Conservation (phyloP, 2,329 filamentous ascomycete species). For the Huntiella moniliformis region DNA sequence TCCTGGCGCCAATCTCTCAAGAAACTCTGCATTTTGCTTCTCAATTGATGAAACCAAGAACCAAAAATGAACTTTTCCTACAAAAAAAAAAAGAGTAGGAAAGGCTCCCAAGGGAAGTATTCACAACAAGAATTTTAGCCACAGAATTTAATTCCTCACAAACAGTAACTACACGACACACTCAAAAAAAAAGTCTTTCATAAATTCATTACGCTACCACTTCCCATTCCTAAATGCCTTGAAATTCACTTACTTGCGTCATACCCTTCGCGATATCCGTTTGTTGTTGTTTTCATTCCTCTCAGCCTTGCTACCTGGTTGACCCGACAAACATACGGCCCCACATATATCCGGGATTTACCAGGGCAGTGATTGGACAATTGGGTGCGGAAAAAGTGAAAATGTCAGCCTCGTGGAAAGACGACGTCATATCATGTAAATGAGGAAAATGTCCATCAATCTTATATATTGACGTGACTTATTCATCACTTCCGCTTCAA, state of each 20-base stretch:
- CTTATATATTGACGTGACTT: not conserved
- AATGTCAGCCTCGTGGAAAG: slow-evolving; percentile 7
- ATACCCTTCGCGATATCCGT: not conserved
- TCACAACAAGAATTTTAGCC: too few species aligned
- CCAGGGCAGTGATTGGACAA: slow-evolving; percentile 7
- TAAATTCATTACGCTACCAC: too few species aligned
- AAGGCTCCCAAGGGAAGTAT: not conserved
- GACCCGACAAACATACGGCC: slow-evolving; percentile 2
- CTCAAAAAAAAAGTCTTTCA: too few species aligned
- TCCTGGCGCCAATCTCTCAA: slow-evolving; percentile 89
- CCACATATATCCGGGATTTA: slow-evolving; percentile 3
- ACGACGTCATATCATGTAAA: not conserved
- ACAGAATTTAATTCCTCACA: too few species aligned
- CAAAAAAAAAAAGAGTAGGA: not conserved
- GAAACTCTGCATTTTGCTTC: slow-evolving; percentile 64
- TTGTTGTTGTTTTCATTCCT: not conserved
- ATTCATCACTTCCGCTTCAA: not conserved
- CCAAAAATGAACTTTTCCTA: not conserved
- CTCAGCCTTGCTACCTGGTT: slow-evolving; percentile 8
- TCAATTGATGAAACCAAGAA: not conserved
- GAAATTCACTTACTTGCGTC: too few species aligned
- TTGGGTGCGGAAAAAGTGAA: not conserved
- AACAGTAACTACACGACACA: too few species aligned
- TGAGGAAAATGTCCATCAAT: not conserved
- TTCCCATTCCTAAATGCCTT: too few species aligned